Evolutionary conservation across 2,329 filamentous ascomycete species (phyloP).

Genomic region (Alternaria gaisen): DNA sequence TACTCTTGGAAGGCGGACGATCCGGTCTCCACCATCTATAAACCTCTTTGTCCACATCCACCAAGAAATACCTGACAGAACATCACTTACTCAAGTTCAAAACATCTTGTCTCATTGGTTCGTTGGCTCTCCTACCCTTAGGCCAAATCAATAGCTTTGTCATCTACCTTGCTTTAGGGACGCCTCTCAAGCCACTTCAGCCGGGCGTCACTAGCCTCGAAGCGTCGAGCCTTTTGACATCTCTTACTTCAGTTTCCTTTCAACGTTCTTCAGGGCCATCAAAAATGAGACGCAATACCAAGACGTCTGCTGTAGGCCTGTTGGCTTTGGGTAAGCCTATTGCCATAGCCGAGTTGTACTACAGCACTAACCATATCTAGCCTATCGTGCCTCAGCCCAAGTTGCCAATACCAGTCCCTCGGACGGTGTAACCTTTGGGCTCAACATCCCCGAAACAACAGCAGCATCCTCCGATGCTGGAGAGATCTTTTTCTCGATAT

Average conservation of each 20-base stretch:
- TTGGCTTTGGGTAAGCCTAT: constrained; percentile 38
- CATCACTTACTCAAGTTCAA: neutral
- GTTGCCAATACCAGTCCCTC: constrained; percentile 40
- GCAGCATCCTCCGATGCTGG: constrained; percentile 60
- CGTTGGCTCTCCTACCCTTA: constrained; percentile 19
- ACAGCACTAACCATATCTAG: constrained; percentile 32
- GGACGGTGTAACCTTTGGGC: constrained; percentile 55
- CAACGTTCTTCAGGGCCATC: constrained; percentile 1
- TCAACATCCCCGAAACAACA: constrained; percentile 63
- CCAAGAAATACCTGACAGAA: constrained; percentile 13
- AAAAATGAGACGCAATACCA: constrained; percentile 23
- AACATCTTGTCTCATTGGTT: neutral
- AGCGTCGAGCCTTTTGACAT: constrained; percentile 1
- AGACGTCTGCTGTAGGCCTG: constrained; percentile 29
- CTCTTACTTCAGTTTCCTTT: constrained; percentile 2
- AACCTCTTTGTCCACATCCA: constrained; percentile 21
- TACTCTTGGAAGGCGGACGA: constrained; percentile 1
- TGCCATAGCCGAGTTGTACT: neutral
- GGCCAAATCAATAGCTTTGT: neutral
- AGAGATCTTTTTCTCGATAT: constrained; percentile 67
- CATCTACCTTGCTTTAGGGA: constrained; percentile 1
- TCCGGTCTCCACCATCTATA: constrained; percentile 7
- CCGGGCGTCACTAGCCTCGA: neutral
- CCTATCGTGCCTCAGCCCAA: constrained; percentile 40
- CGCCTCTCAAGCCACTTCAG: neutral